Evolutionary conservation across 306 rosid species (phyloP).

Genomic region (Prunus mume): DNA sequence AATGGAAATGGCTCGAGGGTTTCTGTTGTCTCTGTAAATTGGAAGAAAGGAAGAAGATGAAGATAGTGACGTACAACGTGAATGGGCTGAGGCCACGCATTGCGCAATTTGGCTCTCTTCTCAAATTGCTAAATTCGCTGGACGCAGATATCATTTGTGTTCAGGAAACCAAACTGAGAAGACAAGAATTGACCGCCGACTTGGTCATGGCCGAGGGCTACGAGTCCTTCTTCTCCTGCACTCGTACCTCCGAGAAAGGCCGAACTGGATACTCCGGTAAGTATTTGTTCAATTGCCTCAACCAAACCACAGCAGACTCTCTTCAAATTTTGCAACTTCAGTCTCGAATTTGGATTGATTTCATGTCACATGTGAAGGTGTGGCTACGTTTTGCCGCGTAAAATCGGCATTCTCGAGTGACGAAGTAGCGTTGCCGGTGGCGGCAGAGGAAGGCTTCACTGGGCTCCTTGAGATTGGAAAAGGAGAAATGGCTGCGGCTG

Average conservation of each 20-base stretch:
- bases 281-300: slow-evolving; percentile 29
- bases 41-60: slow-evolving; percentile 33
- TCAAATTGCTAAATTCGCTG: slow-evolving; percentile 71
- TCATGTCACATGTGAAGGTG: slow-evolving; percentile 51
- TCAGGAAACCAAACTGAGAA: slow-evolving; percentile 83
- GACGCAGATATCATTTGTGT: slow-evolving; percentile 84
- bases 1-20: neutral
- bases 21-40: neutral
- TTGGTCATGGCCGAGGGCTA: slow-evolving; percentile 74
- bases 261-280: slow-evolving; percentile 87
- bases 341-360: neutral
- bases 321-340: neutral
- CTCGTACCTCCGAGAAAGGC: slow-evolving; percentile 64
- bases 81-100: slow-evolving; percentile 81
- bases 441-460: slow-evolving; percentile 85
- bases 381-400: slow-evolving; percentile 86
- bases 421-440: slow-evolving; percentile 68
- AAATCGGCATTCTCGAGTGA: slow-evolving; percentile 72
- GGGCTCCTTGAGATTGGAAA: slow-evolving; percentile 47
- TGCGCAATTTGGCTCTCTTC: slow-evolving; percentile 85
- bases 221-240: slow-evolving; percentile 85
- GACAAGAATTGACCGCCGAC: slow-evolving; percentile 76
- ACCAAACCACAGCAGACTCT: neutral
- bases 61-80: slow-evolving; percentile 89
- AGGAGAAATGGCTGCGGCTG: slow-evolving; percentile 30